A percentile compares a stretch with the other conserved stretches of the same genome.
Evolutionary conservation across 768 basidiomycete species (phyloP).

Genomic region (Dictyophora rubrovolvata): DNA sequence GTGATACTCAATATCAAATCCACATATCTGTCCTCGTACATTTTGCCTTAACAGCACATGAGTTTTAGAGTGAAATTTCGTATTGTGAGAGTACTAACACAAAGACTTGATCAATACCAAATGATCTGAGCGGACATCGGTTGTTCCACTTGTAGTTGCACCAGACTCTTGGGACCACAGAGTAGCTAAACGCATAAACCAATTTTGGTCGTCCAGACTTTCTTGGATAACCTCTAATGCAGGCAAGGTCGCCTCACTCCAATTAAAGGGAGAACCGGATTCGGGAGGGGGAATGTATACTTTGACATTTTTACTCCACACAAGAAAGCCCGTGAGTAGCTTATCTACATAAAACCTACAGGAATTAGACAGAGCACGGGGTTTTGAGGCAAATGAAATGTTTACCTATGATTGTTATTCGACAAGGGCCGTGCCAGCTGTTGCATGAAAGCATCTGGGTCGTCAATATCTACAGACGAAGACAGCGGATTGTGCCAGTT

Average conservation of each 20-base stretch:
- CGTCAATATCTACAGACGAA: conserved; percentile 33
- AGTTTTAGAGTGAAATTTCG: conserved; percentile 12
- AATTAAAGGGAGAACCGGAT: conserved; percentile 12
- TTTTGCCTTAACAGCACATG: conserved; percentile 40
- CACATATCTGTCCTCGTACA: conserved; percentile 44
- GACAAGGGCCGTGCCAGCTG: conserved; percentile 33
- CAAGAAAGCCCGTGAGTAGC: conserved; percentile 64
- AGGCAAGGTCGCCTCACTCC: conserved; percentile 17
- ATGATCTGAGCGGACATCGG: conserved; percentile 50
- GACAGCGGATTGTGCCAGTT: conserved; percentile 60
- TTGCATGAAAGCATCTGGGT: conserved; percentile 40
- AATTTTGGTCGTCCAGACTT: conserved; percentile 36
- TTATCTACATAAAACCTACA: conserved; percentile 53
- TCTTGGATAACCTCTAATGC: conserved; percentile 41
- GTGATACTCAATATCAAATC: conserved; percentile 43
- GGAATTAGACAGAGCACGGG: neutral
- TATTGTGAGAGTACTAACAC: conserved; percentile 24
- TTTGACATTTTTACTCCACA: conserved; percentile 57
- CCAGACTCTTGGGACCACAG: conserved; percentile 80
- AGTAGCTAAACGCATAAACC: conserved; percentile 48
- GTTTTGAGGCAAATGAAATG: neutral
- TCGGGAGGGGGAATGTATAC: conserved; percentile 35
- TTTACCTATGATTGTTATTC: conserved; percentile 24
- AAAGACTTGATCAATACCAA: conserved; percentile 38
- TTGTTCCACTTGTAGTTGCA: conserved; percentile 31